Evolutionary conservation across 1,284 basidiomycete species (phyloP).

Genomic region (Moesziomyces antarcticus): DNA sequence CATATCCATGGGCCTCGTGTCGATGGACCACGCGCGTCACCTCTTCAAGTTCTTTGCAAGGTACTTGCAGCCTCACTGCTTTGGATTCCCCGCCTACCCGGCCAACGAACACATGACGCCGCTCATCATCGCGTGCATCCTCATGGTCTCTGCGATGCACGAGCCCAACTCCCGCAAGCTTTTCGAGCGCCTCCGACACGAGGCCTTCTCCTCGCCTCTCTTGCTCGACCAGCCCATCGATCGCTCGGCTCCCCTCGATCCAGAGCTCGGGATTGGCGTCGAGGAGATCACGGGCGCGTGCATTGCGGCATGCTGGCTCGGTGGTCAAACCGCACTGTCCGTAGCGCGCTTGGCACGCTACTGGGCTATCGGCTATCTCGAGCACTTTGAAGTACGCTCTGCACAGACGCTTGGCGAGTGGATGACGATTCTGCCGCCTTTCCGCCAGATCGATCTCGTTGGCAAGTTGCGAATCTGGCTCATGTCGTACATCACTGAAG

Average conservation of each 20-base stretch:
- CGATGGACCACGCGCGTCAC: slow-evolving; percentile 54
- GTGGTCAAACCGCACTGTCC: slow-evolving; percentile 44
- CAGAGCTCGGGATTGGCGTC: slow-evolving; percentile 62
- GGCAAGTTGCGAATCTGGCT: slow-evolving; percentile 60
- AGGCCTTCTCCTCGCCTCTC: slow-evolving; percentile 47
- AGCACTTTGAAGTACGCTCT: slow-evolving; percentile 56
- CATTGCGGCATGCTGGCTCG: slow-evolving; percentile 56
- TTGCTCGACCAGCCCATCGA: slow-evolving; percentile 47
- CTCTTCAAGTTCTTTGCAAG: slow-evolving; percentile 63
- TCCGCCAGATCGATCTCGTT: slow-evolving; percentile 56
- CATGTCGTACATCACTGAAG: slow-evolving; percentile 59
- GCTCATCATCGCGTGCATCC: slow-evolving; percentile 58
- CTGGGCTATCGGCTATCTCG: slow-evolving; percentile 58
- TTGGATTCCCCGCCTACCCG: slow-evolving; percentile 60
- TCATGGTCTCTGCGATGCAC: slow-evolving; percentile 56
- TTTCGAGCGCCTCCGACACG: slow-evolving; percentile 43
- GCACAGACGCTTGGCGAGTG: slow-evolving; percentile 56
- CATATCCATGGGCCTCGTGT: slow-evolving; percentile 53
- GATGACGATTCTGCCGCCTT: slow-evolving; percentile 58
- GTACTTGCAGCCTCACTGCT: slow-evolving; percentile 55
- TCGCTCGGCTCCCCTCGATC: slow-evolving; percentile 45
- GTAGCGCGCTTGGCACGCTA: slow-evolving; percentile 47
- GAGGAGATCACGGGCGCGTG: slow-evolving; percentile 64
- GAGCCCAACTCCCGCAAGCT: slow-evolving; percentile 47
- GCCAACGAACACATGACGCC: slow-evolving; percentile 60